phyloP scores from a whole-genome alignment of 176 grass and related monocot species.

The Aegilops speltoides region DNA sequence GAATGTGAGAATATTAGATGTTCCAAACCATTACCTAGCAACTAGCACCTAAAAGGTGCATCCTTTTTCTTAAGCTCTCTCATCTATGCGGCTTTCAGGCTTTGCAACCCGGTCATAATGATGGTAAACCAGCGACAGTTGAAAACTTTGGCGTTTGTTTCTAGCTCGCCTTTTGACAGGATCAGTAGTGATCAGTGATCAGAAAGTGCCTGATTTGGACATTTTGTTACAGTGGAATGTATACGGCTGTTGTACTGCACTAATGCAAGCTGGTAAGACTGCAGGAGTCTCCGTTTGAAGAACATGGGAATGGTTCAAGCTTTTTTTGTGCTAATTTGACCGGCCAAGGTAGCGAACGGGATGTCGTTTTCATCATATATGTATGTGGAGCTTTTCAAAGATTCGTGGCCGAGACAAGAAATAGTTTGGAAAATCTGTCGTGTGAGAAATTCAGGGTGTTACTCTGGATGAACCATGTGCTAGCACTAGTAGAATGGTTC shows the following conservation, averaged over 20 bases:
- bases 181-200: slow-evolving; percentile 7
- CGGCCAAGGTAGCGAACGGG: background rate
- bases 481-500: background rate
- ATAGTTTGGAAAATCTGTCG: slow-evolving; percentile 17
- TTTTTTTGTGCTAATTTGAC: slow-evolving; percentile 29
- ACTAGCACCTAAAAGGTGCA: slow-evolving; percentile 35
- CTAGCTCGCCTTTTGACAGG: slow-evolving; percentile 42
- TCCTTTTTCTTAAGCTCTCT: slow-evolving; percentile 4
- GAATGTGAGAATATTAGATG: slow-evolving; percentile 33
- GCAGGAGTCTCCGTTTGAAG: slow-evolving; percentile 39
- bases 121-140: slow-evolving; percentile 21
- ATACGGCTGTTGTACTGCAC: slow-evolving; percentile 8
- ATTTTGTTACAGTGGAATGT: slow-evolving; percentile 1
- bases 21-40: slow-evolving; percentile 49
- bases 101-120: slow-evolving; percentile 45
- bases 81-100: background rate
- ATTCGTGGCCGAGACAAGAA: background rate
- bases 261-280: background rate
- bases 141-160: slow-evolving; percentile 43
- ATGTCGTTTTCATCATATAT: slow-evolving; percentile 24
- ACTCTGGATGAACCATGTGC: slow-evolving; percentile 9
- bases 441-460: background rate
- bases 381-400: slow-evolving; percentile 7
- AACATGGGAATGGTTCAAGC: slow-evolving; percentile 30
- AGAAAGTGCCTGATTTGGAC: slow-evolving; percentile 29